These are phyloP conservation scores for Crithidia acanthocephali DNA, from an alignment of 208 protist species.

Conservation along the genomic window DNA sequence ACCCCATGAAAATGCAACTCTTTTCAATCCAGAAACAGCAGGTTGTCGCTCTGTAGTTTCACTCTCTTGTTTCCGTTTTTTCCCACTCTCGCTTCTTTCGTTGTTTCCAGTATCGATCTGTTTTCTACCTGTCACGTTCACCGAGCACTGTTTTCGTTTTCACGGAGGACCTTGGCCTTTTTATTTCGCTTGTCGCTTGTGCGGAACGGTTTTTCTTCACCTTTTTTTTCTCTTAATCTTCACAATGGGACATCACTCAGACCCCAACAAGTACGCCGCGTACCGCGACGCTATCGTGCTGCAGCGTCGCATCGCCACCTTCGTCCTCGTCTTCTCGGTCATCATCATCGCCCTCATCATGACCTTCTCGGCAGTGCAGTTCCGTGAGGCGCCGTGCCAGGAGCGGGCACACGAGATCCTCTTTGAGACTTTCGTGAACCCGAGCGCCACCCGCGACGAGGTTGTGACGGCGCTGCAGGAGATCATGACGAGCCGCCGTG, in stretches of 20 bases:
- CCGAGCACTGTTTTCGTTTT: too few relatives aligned
- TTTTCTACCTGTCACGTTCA: too few relatives aligned
- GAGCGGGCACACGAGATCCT: constrained; percentile 58
- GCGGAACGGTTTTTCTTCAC: background rate
- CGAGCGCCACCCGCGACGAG: constrained; percentile 29
- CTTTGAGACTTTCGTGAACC: constrained; percentile 38
- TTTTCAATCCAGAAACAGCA: too few relatives aligned
- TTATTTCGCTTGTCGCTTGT: too few relatives aligned
- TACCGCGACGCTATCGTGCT: constrained; percentile 51
- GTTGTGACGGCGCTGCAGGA: constrained; percentile 36
- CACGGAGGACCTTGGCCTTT: too few relatives aligned
- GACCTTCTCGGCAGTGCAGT: constrained; percentile 64
- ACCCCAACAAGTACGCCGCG: constrained; percentile 35
- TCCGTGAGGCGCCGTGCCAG: constrained; percentile 67
- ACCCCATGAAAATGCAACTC: too few relatives aligned
- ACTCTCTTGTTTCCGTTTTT: too few relatives aligned
- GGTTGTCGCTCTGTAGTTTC: too few relatives aligned
- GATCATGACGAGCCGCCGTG: constrained; percentile 29
- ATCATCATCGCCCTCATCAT: constrained; percentile 59
- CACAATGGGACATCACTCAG: constrained; percentile 50
- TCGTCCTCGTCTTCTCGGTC: constrained; percentile 79
- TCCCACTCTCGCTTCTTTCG: too few relatives aligned
- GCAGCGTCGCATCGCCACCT: constrained; percentile 67
- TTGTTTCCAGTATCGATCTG: too few relatives aligned
- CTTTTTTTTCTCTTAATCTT: background rate